These are phyloP conservation scores for Biscogniauxia sp. DNA, from an alignment of 2,329 filamentous ascomycete genomes.

Conservation along the genomic window DNA sequence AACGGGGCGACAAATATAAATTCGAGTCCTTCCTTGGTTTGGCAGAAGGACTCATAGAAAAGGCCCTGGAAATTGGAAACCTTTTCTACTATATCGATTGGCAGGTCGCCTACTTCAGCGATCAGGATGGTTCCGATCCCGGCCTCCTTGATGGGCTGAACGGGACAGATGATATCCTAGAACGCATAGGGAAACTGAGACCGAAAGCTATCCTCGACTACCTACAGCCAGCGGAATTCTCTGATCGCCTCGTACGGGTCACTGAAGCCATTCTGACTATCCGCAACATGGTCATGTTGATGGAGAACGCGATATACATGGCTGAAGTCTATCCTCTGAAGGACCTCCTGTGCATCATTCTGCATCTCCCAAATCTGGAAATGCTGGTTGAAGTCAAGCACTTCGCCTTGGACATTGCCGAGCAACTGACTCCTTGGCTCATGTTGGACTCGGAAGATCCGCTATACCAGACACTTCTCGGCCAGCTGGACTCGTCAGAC, in stretches of 20 bases:
- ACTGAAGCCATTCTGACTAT: slow-evolving; percentile 86
- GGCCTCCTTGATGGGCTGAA: slow-evolving; percentile 54
- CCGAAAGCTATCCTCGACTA: slow-evolving; percentile 62
- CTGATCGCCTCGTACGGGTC: slow-evolving; percentile 69
- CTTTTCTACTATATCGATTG: slow-evolving; percentile 82
- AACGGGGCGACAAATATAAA: slow-evolving; percentile 91
- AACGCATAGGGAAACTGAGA: slow-evolving; percentile 65
- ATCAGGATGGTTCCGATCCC: slow-evolving; percentile 52
- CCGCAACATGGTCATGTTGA: slow-evolving; percentile 92
- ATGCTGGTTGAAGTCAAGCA: slow-evolving; percentile 82
- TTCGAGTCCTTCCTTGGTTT: slow-evolving; percentile 90
- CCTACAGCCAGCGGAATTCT: slow-evolving; percentile 69
- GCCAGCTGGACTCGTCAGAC: slow-evolving; percentile 66
- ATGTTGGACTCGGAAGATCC: slow-evolving; percentile 69
- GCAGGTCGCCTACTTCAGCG: slow-evolving; percentile 66
- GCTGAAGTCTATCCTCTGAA: slow-evolving; percentile 71
- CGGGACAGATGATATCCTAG: slow-evolving; percentile 70
- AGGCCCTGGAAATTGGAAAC: slow-evolving; percentile 73
- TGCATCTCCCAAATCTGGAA: slow-evolving; percentile 73
- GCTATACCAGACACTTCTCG: slow-evolving; percentile 72
- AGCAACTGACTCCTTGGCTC: slow-evolving; percentile 84
- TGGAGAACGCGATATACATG: slow-evolving; percentile 82
- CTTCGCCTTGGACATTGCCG: slow-evolving; percentile 85
- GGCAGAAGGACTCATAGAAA: slow-evolving; percentile 83
- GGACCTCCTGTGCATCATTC: slow-evolving; percentile 78